Base-by-base conservation (phyloP, 192 early-diverging fungal genomes). In the Coemansia nantahalensis region DNA sequence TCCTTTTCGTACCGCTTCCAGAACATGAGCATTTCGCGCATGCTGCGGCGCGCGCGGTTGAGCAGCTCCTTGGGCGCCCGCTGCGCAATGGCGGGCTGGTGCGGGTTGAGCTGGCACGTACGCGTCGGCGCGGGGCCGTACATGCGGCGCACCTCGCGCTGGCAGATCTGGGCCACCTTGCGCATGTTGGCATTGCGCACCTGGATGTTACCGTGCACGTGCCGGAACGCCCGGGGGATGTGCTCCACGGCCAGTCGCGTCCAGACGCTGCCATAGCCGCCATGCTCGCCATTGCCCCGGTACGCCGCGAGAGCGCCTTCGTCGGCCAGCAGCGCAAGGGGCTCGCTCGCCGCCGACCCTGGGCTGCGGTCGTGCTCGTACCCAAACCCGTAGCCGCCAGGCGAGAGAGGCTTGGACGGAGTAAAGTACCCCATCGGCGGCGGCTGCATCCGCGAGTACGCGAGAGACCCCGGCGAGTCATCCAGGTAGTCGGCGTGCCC, bases 1-100 rank as follows among this genome's bases (percentile, higher is more conserved):
- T 93, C 90, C 51, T 84, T 86, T 59, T 95, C 92, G 59, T 95
- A 86, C 39, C 85, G 81, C 54, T 92, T 92, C 92, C 92, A 95
- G 56, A 91, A 93, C 31, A 86, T 41, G n/a, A 91, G 67, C 87
- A 92, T 88, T 65, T 91, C 82, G 53, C 82, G 78, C 78, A 81
- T 82, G 33, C 82, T 82, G 16, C 83, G 79, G n/a, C 82, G 82
- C 2, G 86, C 78, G 48, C 80, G 77, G 16, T 62, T 58, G 30
- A 84, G 77, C 21, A 85, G 61, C 39, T 91, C 89, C 42, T 81
- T 84, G 41, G 72, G 81, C 11, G 73, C 61, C 9, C 62, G 54
- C 49, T 42, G 40, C 23, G 59, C 59, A 23, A 48, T 13, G 8
- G 48, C 51, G 16, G 70, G 63, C 48, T 62, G 63, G 21, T 54